phyloP scores from a whole-genome alignment of 2,329 filamentous ascomycete species.

The Talaromyces sp. region DNA sequence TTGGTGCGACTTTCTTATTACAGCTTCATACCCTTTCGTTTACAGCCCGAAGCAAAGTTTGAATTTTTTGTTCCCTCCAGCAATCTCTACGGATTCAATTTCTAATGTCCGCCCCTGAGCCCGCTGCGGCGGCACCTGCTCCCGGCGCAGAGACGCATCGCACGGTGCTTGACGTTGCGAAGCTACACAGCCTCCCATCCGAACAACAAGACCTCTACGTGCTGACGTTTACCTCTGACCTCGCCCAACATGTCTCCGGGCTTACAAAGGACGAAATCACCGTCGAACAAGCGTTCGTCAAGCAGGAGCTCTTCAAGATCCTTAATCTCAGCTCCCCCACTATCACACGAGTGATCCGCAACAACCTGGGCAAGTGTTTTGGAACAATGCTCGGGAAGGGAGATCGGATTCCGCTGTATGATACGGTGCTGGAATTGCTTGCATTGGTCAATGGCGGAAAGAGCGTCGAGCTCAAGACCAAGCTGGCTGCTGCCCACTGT shows the following conservation, averaged over 20 bases:
- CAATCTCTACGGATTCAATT: constrained; percentile 9
- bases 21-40: background rate
- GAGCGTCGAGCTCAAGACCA: constrained; percentile 65
- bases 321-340: constrained; percentile 74
- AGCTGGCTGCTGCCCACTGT: constrained; percentile 82
- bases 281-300: constrained; percentile 82
- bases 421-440: constrained; percentile 86
- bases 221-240: constrained; percentile 76
- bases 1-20: background rate
- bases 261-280: constrained; percentile 76
- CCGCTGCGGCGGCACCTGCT: constrained; percentile 24
- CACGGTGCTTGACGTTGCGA: constrained; percentile 75
- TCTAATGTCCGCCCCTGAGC: constrained; percentile 36
- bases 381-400: constrained; percentile 76
- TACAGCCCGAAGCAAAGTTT: background rate
- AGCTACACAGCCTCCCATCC: constrained; percentile 79
- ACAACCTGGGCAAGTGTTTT: constrained; percentile 80
- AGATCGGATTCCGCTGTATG: constrained; percentile 85
- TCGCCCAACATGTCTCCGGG: constrained; percentile 68
- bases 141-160: constrained; percentile 25
- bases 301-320: constrained; percentile 91
- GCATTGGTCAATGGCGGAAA: constrained; percentile 68
- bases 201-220: constrained; percentile 96
- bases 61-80: constrained; percentile 2
- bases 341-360: constrained; percentile 81